These are phyloP conservation scores for Paratinospora sagittata DNA, from an alignment of 164 flowering plant species.

Conservation along the genomic window DNA sequence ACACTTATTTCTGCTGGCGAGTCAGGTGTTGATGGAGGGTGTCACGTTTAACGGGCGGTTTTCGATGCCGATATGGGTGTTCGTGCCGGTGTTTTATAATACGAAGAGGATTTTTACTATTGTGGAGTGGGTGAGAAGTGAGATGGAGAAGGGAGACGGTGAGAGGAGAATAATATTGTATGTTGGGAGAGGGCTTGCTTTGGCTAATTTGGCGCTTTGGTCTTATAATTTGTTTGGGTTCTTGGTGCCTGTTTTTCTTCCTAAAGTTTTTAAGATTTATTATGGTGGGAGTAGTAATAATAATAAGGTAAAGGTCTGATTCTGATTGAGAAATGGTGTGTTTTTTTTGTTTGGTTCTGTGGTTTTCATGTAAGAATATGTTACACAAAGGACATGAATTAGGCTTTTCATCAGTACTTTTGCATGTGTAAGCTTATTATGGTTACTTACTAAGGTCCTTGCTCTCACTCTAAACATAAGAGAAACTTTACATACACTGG, in stretches of 20 bases:
- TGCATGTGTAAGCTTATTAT: too few species aligned
- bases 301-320: constrained; percentile 25
- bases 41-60: constrained; percentile 39
- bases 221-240: constrained; percentile 70
- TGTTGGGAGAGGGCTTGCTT: constrained; percentile 53
- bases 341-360: too few species aligned
- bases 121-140: constrained; percentile 53
- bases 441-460: too few species aligned
- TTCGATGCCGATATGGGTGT: constrained; percentile 47
- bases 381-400: too few species aligned
- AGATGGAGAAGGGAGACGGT: constrained; percentile 36
- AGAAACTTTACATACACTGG: too few species aligned
- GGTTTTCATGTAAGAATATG: too few species aligned
- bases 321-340: neutral
- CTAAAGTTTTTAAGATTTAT: constrained; percentile 51
- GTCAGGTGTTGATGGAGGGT: constrained; percentile 70
- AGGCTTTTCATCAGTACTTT: too few species aligned
- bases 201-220: constrained; percentile 66
- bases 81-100: constrained; percentile 66
- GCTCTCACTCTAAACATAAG: too few species aligned
- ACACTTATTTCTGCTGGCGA: constrained; percentile 54
- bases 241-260: constrained; percentile 71
- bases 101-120: constrained; percentile 51
- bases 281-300: constrained; percentile 14
- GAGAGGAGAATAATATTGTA: constrained; percentile 26